Percentiles rank a stretch among this genome's conserved stretches.
phyloP scores from a whole-genome alignment of 148 eudicot species.

The Rhododendron vialii region DNA sequence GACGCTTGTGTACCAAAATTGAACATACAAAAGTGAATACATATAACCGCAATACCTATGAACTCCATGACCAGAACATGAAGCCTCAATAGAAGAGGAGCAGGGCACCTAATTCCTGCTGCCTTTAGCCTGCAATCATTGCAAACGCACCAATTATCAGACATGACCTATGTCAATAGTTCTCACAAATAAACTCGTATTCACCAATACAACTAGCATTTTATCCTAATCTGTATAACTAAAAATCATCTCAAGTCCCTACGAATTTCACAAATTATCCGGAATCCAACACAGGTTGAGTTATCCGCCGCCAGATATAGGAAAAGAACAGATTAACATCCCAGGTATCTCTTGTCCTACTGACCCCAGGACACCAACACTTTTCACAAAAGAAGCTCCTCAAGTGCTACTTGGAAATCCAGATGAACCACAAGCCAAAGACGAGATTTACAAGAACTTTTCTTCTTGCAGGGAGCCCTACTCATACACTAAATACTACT shows the following conservation, averaged over 20 bases:
- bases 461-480: neutral
- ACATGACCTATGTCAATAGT: neutral
- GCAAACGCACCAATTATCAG: neutral
- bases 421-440: neutral
- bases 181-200: neutral
- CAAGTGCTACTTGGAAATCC: neutral
- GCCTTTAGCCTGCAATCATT: constrained; percentile 72
- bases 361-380: neutral
- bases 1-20: neutral
- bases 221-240: neutral
- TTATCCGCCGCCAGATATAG: neutral
- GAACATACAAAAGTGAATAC: neutral
- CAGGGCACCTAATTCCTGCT: constrained; percentile 89
- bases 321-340: neutral
- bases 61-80: constrained; percentile 99
- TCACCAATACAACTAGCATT: neutral
- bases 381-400: neutral
- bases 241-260: neutral
- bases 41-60: constrained; percentile 48
- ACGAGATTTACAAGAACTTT: neutral
- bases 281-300: neutral
- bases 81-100: constrained; percentile 68
- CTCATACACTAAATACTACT: neutral
- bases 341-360: neutral
- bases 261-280: neutral